phyloP scores from a whole-genome alignment of 371 early-diverging fungal genomes.

The Apophysomyces ossiformis region DNA sequence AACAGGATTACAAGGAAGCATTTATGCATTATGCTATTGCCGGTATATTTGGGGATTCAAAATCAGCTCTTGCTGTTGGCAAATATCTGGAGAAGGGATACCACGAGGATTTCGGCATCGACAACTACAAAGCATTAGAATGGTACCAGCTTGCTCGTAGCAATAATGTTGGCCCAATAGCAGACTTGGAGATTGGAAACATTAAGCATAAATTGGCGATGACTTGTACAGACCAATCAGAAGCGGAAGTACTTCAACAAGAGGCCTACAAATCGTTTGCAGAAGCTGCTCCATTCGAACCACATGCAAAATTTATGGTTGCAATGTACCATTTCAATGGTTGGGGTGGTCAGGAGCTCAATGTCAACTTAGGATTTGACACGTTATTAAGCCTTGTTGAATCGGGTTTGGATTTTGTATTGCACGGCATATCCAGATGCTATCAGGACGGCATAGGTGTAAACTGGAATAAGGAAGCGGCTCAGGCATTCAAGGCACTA shows the following conservation, averaged over 20 bases:
- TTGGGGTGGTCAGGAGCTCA: conserved; percentile 19
- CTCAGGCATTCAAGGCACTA: conserved; percentile 3
- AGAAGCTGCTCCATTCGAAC: conserved; percentile 4
- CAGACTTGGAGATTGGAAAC: conserved; percentile 26
- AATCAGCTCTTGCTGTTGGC: conserved; percentile 23
- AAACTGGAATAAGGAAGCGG: conserved; percentile 10
- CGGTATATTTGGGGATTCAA: conserved; percentile 14
- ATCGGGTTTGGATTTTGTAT: conserved; percentile 19
- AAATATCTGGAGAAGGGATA: conserved; percentile 25
- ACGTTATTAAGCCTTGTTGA: conserved; percentile 19
- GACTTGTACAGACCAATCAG: background rate
- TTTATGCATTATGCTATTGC: conserved; percentile 25
- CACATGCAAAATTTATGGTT: conserved; percentile 28
- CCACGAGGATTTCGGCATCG: conserved; percentile 8
- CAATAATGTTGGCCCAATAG: conserved; percentile 16
- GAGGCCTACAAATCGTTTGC: conserved; percentile 23
- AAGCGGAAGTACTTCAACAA: conserved; percentile 7
- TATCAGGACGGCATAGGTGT: conserved; percentile 31
- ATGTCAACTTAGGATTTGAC: conserved; percentile 17
- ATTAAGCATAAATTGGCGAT: conserved; percentile 23
- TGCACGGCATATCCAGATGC: conserved; percentile 25
- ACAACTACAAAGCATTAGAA: conserved; percentile 19
- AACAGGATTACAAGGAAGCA: conserved; percentile 21
- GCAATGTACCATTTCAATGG: conserved; percentile 31
- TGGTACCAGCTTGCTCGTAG: conserved; percentile 23